These are phyloP conservation scores for Penstemon barbatus DNA, from an alignment of 257 asterid species.

Conservation along the genomic window DNA sequence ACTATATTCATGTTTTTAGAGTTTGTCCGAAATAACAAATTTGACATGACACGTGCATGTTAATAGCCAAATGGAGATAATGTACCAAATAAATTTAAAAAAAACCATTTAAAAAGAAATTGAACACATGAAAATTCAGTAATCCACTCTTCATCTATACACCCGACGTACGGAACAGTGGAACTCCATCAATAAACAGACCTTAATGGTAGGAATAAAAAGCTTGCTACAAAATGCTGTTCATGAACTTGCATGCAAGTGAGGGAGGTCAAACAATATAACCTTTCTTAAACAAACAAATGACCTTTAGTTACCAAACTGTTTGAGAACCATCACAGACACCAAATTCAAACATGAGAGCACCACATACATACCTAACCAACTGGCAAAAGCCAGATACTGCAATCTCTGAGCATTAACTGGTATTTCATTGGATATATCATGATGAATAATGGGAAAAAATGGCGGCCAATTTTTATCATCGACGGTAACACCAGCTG, in stretches of 20 bases:
- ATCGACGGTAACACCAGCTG: conserved; percentile 61
- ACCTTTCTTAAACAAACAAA: not conserved
- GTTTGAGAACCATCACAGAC: not conserved
- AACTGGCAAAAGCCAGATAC: conserved; percentile 63
- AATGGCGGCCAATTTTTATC: conserved; percentile 65
- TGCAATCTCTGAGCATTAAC: conserved; percentile 65
- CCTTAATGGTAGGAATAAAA: not conserved
- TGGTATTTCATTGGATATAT: conserved; percentile 63
- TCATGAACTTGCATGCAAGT: not conserved
- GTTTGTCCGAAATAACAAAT: not conserved
- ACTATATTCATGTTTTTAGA: not conserved
- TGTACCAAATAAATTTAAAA: not conserved
- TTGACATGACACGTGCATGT: not conserved
- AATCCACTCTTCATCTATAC: not conserved
- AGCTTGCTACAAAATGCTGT: not conserved
- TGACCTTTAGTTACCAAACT: not conserved
- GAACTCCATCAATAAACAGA: not conserved
- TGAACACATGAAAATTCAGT: not conserved
- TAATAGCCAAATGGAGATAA: conserved; percentile 1
- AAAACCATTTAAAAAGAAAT: not conserved
- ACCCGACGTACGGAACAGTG: not conserved
- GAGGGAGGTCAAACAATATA: not conserved
- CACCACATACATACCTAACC: conserved; percentile 51
- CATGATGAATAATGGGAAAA: conserved; percentile 67
- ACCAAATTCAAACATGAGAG: not conserved